Conservation (phyloP, 345 rosid species). For the Mangifera indica region DNA sequence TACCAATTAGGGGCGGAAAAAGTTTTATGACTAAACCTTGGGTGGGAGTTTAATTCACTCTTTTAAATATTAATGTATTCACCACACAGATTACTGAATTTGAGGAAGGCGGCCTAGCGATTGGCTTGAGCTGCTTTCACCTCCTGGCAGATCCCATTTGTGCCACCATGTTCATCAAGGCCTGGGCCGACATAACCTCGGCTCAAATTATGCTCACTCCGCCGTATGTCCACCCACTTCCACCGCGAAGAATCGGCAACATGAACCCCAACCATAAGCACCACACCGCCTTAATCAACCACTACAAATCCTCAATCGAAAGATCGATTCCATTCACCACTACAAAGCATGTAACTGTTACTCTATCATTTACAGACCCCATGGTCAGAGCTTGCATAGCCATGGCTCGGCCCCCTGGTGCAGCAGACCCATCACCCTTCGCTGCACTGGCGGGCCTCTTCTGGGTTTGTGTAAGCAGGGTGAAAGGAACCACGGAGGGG, state of each 20-base stretch:
- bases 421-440: constrained; percentile 31
- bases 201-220: constrained; percentile 38
- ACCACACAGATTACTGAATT: constrained; percentile 63
- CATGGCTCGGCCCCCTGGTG: constrained; percentile 22
- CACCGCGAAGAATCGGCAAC: constrained; percentile 27
- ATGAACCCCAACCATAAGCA: constrained; percentile 17
- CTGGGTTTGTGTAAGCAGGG: constrained; percentile 54
- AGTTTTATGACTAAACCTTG: too few relatives aligned
- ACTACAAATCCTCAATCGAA: constrained; percentile 35
- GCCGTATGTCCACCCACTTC: constrained; percentile 49
- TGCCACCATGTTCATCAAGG: constrained; percentile 53
- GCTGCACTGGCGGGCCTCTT: constrained; percentile 57
- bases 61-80: too few relatives aligned
- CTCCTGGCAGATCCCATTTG: constrained; percentile 60
- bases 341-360: constrained; percentile 32
- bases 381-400: constrained; percentile 44
- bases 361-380: constrained; percentile 42
- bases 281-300: constrained; percentile 33
- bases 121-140: constrained; percentile 73
- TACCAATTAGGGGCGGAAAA: too few relatives aligned
- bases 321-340: constrained; percentile 8
- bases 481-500: constrained; percentile 36
- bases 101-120: constrained; percentile 69
- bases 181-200: constrained; percentile 69
- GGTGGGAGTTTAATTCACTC: too few relatives aligned